Base-by-base conservation (phyloP, 768 basidiomycete genomes). In the Clitopilus passeckerianus region DNA sequence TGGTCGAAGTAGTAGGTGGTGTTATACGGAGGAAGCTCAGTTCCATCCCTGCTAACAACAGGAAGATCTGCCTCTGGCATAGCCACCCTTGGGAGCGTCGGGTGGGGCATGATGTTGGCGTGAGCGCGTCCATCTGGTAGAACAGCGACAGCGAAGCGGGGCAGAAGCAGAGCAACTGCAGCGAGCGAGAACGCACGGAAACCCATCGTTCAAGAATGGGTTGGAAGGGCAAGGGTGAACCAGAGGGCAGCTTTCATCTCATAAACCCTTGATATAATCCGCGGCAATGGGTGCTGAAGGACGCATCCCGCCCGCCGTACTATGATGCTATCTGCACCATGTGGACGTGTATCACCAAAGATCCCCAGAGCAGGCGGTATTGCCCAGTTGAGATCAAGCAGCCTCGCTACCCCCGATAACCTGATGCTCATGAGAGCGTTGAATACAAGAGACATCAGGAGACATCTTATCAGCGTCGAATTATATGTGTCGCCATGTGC, bases 1-100 rank as follows among this genome's bases (percentile, higher is more conserved):
- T 82, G 81, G 64, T 87, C 80, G 65, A 89, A 89, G 59, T 67
- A 70, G 68, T 84, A 89, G 5, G 76, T 70, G 1, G 74, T 77
- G 44, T 74, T 73, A 60, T 77, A 77, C 1, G 79, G 75, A 18
- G 81, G 80, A 44, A 82, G 70, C 24, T 67, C 57, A 1, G 75
- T 79, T 16, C 79, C 80, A 59, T 80, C 77, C 50, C 70, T 68
- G 61, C 76, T 79, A 18, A 66, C 68, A n/a, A 80, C 77, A 20
- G 77, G 76, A 1, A 60, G 59, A 34, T 65, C 68, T n/a, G 68
- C 57, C 18, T 63, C 66, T 5, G 68, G 65, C 12, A 70, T 52
- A 15, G 65, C 57, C 8, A 77, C 68, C 18, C 66, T 55, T 30
- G 80, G 78, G 30, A 80, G 64, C 18, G 68, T 67, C 1, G 80